These are phyloP conservation scores for Daldinia caldariorum DNA, from an alignment of 495 filamentous ascomycete genomes.

Conservation along the genomic window DNA sequence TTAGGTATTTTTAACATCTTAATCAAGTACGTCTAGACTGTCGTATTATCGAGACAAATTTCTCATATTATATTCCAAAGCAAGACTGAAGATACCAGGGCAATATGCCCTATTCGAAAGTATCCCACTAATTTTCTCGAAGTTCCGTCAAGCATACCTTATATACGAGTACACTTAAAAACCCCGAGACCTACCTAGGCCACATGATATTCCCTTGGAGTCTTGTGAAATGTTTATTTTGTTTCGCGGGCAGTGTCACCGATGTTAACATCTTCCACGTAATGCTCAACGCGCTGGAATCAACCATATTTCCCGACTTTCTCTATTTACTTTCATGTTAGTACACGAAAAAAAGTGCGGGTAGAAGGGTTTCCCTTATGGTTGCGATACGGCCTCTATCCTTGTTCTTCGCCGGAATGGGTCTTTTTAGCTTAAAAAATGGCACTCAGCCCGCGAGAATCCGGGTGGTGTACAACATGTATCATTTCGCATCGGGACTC, in stretches of 20 bases:
- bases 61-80: constrained; percentile 9
- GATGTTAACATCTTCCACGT: not conserved
- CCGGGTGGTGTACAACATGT: not conserved
- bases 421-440: not conserved
- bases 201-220: not conserved
- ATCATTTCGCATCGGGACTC: not conserved
- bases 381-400: not conserved
- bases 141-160: constrained; percentile 16
- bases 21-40: not conserved
- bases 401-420: not conserved
- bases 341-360: constrained; percentile 7
- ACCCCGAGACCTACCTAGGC: constrained; percentile 7
- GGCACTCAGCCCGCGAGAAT: not conserved
- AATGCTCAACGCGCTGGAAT: constrained; percentile 11
- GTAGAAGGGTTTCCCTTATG: not conserved
- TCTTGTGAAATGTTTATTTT: not conserved
- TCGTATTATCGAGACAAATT: constrained; percentile 1
- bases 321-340: constrained; percentile 26
- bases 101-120: not conserved
- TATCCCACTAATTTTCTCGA: constrained; percentile 1
- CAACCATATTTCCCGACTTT: constrained; percentile 16
- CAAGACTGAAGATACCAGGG: not conserved
- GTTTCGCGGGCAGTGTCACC: not conserved
- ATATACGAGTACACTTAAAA: not conserved
- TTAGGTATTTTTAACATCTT: not conserved